Conservation (phyloP, 2,329 filamentous ascomycete species). For the Epicoccum nigrum region DNA sequence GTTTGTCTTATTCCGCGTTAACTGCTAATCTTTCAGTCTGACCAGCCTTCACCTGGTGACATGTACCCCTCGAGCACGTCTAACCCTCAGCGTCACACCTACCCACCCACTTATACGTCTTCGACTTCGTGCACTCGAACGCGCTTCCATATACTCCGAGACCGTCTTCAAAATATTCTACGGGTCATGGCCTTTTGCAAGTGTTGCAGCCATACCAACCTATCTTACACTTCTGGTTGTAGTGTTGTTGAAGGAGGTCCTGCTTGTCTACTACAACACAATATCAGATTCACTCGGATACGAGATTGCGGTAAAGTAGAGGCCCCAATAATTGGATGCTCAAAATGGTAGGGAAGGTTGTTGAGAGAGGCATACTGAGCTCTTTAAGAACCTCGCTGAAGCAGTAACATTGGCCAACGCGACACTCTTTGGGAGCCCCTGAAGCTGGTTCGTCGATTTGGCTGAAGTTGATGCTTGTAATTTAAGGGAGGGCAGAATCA, state of each 20-base stretch:
- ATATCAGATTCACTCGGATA: not conserved
- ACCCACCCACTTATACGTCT: conserved; percentile 15
- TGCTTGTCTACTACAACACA: conserved; percentile 17
- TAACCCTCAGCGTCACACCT: conserved; percentile 9
- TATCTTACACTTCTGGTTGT: conserved; percentile 18
- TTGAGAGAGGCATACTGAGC: conserved; percentile 10
- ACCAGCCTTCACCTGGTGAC: not conserved
- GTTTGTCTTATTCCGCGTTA: too few species aligned
- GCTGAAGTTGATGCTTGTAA: too few species aligned
- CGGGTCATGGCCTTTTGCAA: conserved; percentile 21
- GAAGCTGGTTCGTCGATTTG: not conserved
- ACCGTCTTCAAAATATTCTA: conserved; percentile 20
- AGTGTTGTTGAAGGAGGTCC: conserved; percentile 26
- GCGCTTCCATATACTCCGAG: conserved; percentile 21
- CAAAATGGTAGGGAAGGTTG: too few species aligned
- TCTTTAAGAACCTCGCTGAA: conserved; percentile 18
- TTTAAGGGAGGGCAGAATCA: conserved; percentile 12
- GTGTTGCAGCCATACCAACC: conserved; percentile 26
- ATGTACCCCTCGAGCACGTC: conserved; percentile 4
- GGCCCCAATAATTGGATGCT: too few species aligned
- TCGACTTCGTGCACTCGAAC: conserved; percentile 19
- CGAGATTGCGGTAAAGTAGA: not conserved
- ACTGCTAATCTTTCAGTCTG: not conserved
- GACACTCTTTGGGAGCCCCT: conserved; percentile 5
- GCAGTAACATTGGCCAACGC: conserved; percentile 21